These are phyloP conservation scores for Yamadazyma paraphyllophila DNA, from an alignment of 805 yeast species.

Conservation along the genomic window DNA sequence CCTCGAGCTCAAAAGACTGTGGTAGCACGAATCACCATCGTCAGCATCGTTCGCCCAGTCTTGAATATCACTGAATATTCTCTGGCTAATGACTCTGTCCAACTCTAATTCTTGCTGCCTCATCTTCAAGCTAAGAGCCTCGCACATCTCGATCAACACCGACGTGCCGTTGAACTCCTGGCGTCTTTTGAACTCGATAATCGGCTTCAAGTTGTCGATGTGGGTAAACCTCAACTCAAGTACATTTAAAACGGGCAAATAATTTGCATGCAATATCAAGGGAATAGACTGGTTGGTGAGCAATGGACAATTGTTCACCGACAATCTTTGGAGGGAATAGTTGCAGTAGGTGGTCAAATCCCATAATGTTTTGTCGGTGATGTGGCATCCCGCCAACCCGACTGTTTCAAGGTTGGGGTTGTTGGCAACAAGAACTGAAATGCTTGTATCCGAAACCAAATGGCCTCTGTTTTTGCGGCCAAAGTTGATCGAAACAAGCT, in stretches of 20 bases:
- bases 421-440: slow-evolving; percentile 54
- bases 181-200: slow-evolving; percentile 64
- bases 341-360: slow-evolving; percentile 61
- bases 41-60: slow-evolving; percentile 57
- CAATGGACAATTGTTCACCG: slow-evolving; percentile 68
- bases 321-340: slow-evolving; percentile 55
- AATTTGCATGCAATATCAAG: slow-evolving; percentile 41
- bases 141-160: slow-evolving; percentile 78
- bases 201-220: slow-evolving; percentile 57
- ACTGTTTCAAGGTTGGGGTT: slow-evolving; percentile 60
- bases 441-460: slow-evolving; percentile 66
- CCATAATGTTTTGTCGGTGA: slow-evolving; percentile 79
- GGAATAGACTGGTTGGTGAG: slow-evolving; percentile 62
- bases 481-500: slow-evolving; percentile 61
- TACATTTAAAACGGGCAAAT: slow-evolving; percentile 62
- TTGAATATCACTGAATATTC: slow-evolving; percentile 60
- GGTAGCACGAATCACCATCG: slow-evolving; percentile 30
- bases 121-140: slow-evolving; percentile 57
- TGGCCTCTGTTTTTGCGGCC: slow-evolving; percentile 75
- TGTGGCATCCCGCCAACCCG: slow-evolving; percentile 85
- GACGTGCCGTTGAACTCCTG: slow-evolving; percentile 45
- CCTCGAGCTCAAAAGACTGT: slow-evolving; percentile 1
- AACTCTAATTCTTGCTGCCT: slow-evolving; percentile 57
- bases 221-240: slow-evolving; percentile 71
- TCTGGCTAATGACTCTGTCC: slow-evolving; percentile 54